Conservation (phyloP, 108 stramenopile genomes). For the Epithemia pelagica region DNA sequence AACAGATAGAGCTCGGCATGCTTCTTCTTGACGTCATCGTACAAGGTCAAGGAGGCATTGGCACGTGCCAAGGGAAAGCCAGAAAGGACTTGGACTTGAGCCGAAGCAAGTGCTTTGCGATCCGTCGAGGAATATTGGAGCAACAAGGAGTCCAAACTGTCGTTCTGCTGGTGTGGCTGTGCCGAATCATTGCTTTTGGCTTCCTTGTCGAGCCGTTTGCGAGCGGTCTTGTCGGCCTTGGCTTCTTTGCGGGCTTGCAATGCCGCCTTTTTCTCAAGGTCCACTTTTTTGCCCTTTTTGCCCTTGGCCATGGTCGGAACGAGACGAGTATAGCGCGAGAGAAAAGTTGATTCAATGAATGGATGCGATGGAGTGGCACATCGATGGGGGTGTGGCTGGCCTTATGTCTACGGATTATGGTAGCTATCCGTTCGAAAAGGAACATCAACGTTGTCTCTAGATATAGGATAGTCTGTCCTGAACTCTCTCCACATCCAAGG, state of each 20-base stretch:
- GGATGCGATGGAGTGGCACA: no score
- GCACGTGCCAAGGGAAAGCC: slow-evolving; percentile 69
- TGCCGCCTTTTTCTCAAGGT: slow-evolving; percentile 72
- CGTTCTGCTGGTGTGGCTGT: slow-evolving; percentile 17
- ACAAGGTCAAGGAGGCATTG: slow-evolving; percentile 69
- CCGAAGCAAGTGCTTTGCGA: slow-evolving; percentile 3
- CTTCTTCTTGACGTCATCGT: slow-evolving; percentile 34
- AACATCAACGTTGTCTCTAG: no score
- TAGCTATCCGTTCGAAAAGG: no score
- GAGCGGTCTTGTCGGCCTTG: slow-evolving; percentile 72
- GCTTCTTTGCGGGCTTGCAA: slow-evolving; percentile 75
- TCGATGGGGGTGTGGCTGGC: no score
- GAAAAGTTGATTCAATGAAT: no score
- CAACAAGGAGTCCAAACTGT: slow-evolving; percentile 37
- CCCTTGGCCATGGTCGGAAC: no score
- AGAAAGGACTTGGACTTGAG: slow-evolving; percentile 26
- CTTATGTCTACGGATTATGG: no score
- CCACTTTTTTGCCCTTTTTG: slow-evolving; percentile 62
- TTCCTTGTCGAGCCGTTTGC: slow-evolving; percentile 60
- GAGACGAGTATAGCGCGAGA: no score
- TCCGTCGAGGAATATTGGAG: slow-evolving; percentile 31
- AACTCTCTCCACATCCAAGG: no score
- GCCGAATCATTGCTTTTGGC: slow-evolving; percentile 11
- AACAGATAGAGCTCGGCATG: slow-evolving; percentile 79
- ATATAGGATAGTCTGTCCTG: no score